Evolutionary conservation across 176 grass and related monocot species (phyloP).

Genomic region (Saccharum spontaneum): DNA sequence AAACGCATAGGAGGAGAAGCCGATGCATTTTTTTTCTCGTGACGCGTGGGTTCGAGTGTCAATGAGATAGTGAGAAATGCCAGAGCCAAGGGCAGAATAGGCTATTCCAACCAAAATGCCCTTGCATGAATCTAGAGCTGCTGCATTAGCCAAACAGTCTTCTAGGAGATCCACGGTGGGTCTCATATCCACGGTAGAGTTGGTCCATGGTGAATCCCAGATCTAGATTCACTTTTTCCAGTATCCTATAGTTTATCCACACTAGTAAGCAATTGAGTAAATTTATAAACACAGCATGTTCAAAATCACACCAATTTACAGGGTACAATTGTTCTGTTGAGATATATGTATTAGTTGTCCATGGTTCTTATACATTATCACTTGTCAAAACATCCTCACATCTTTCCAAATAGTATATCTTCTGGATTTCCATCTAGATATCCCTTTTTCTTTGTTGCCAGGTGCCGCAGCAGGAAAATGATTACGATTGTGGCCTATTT

Average conservation of each 20-base stretch:
- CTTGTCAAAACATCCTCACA: slow-evolving; percentile 4
- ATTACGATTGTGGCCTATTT: slow-evolving; percentile 93
- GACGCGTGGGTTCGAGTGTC: no score
- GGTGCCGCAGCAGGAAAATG: slow-evolving; percentile 95
- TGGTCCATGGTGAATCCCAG: no score
- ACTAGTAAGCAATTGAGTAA: slow-evolving; percentile 12
- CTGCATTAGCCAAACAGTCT: no score
- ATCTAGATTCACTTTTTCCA: no score
- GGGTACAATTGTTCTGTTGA: not conserved
- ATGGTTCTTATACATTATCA: not conserved
- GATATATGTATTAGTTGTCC: not conserved
- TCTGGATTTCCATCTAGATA: not conserved
- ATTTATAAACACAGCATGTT: not conserved
- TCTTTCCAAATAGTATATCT: not conserved
- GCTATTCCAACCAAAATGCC: no score
- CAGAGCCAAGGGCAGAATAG: no score
- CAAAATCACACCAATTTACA: not conserved
- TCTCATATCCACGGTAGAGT: no score
- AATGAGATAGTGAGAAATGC: no score
- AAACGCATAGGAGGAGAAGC: no score
- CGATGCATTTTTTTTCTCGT: no score
- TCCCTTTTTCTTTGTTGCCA: slow-evolving; percentile 33
- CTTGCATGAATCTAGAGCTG: no score
- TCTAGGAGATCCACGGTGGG: no score
- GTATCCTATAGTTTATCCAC: not conserved